These are phyloP conservation scores for Cyberlindnera bimundalis DNA, from an alignment of 805 yeast species.

Conservation along the genomic window DNA sequence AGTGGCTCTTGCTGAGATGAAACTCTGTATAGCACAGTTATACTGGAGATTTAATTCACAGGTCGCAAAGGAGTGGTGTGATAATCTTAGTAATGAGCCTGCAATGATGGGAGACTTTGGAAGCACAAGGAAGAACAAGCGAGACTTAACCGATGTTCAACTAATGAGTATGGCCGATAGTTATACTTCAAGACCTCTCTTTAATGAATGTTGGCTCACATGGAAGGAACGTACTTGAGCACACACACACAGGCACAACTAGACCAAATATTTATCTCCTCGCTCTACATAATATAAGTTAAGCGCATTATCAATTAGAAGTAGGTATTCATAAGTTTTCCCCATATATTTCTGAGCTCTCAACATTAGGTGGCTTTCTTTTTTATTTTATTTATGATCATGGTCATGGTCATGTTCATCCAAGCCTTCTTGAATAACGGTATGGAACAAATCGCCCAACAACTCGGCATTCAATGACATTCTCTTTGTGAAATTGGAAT, in stretches of 20 bases:
- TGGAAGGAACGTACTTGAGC: constrained; percentile 15
- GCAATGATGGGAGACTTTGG: constrained; percentile 26
- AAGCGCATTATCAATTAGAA: too few relatives aligned
- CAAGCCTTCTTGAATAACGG: constrained; percentile 8
- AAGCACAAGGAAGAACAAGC: constrained; percentile 8
- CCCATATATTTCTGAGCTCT: too few relatives aligned
- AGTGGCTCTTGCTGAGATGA: constrained; percentile 64
- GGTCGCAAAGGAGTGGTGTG: constrained; percentile 44
- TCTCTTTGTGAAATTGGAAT: constrained; percentile 29
- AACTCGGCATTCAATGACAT: constrained; percentile 34
- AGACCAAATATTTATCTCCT: too few relatives aligned
- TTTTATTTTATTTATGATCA: too few relatives aligned
- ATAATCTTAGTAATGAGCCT: constrained; percentile 24
- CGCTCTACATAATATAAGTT: too few relatives aligned
- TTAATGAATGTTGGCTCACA: constrained; percentile 49
- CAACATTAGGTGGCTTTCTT: too few relatives aligned
- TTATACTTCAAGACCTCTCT: constrained; percentile 49
- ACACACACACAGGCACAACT: too few relatives aligned
- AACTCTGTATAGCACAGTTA: constrained; percentile 49
- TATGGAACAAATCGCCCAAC: constrained; percentile 32
- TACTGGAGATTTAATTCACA: constrained; percentile 45
- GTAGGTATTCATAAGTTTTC: too few relatives aligned
- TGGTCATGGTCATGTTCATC: not conserved
- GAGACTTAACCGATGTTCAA: constrained; percentile 36
- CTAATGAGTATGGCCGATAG: constrained; percentile 56